Evolutionary conservation across 2,329 filamentous ascomycete species (phyloP).

Genomic region (Elsinoe ampelina): DNA sequence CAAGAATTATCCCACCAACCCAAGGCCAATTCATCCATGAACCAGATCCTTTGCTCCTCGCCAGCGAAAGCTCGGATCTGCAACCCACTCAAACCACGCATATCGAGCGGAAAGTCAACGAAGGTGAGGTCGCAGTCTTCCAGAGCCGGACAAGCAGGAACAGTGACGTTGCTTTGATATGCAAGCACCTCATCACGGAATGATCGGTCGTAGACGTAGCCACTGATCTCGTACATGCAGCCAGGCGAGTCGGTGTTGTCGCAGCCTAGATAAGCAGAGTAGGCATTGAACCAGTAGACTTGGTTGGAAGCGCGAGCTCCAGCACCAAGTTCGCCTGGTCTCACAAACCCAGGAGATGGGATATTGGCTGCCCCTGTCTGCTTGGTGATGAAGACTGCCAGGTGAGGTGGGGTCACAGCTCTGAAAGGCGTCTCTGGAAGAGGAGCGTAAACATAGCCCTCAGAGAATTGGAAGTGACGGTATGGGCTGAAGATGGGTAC

Average conservation of each 20-base stretch:
- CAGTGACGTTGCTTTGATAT: constrained; percentile 31
- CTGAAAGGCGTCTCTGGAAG: constrained; percentile 36
- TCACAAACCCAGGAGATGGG: constrained; percentile 24
- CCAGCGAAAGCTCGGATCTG: constrained; percentile 39
- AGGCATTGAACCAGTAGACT: constrained; percentile 44
- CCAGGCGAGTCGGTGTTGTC: constrained; percentile 31
- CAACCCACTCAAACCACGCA: constrained; percentile 37
- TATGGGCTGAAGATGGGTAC: constrained; percentile 41
- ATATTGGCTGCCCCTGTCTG: constrained; percentile 23
- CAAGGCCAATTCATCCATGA: constrained; percentile 41
- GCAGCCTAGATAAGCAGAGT: constrained; percentile 40
- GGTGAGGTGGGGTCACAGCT: constrained; percentile 37
- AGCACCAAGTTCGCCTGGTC: constrained; percentile 39
- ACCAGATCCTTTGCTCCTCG: constrained; percentile 30
- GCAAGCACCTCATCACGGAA: constrained; percentile 28
- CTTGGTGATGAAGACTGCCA: constrained; percentile 39
- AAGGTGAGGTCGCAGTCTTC: constrained; percentile 35
- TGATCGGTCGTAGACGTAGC: constrained; percentile 34
- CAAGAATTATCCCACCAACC: constrained; percentile 44
- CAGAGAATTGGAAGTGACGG: constrained; percentile 43
- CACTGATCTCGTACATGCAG: constrained; percentile 39
- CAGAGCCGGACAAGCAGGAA: constrained; percentile 34
- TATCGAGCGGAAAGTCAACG: constrained; percentile 34
- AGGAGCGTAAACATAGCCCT: constrained; percentile 42
- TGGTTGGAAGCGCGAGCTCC: constrained; percentile 34